Conservation (phyloP, 2,329 filamentous ascomycete genomes). For the Seiridium unicorne region DNA sequence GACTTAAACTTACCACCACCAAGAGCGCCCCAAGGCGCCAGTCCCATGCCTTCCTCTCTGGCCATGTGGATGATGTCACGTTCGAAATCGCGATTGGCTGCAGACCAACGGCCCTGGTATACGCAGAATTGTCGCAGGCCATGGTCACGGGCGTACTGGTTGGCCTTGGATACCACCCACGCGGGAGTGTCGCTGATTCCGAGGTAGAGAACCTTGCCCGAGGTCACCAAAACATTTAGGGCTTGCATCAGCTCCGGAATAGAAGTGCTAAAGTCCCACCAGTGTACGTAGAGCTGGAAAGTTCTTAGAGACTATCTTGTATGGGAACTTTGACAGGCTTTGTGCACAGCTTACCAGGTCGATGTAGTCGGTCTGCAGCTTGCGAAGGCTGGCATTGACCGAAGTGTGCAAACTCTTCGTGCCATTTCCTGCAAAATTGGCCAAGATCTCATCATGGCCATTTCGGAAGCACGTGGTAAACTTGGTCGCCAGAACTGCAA, state of each 20-base stretch:
- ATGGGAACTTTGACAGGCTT: not conserved
- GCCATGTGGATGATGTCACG: conserved; percentile 69
- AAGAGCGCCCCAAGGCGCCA: conserved; percentile 60
- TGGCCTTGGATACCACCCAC: conserved; percentile 66
- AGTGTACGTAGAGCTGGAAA: conserved; percentile 56
- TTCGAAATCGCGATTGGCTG: conserved; percentile 64
- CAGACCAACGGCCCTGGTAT: conserved; percentile 66
- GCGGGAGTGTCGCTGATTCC: conserved; percentile 69
- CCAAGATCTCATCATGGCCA: conserved; percentile 40
- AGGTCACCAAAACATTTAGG: conserved; percentile 57
- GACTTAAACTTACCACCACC: conserved; percentile 51
- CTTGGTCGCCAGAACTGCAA: conserved; percentile 67
- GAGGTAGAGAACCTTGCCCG: conserved; percentile 66
- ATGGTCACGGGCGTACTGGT: conserved; percentile 67
- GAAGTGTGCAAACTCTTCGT: conserved; percentile 59
- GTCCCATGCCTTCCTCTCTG: conserved; percentile 58
- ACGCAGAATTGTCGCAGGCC: conserved; percentile 69
- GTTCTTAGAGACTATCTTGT: conserved; percentile 13
- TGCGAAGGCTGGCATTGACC: conserved; percentile 54
- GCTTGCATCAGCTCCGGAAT: conserved; percentile 69
- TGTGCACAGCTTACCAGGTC: conserved; percentile 48
- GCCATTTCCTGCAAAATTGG: conserved; percentile 58
- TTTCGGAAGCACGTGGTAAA: conserved; percentile 58
- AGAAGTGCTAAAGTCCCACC: conserved; percentile 67
- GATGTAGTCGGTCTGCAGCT: conserved; percentile 67